Evolutionary conservation across 75 land plant species (phyloP).

Genomic region (Ceratopteris richardii): DNA sequence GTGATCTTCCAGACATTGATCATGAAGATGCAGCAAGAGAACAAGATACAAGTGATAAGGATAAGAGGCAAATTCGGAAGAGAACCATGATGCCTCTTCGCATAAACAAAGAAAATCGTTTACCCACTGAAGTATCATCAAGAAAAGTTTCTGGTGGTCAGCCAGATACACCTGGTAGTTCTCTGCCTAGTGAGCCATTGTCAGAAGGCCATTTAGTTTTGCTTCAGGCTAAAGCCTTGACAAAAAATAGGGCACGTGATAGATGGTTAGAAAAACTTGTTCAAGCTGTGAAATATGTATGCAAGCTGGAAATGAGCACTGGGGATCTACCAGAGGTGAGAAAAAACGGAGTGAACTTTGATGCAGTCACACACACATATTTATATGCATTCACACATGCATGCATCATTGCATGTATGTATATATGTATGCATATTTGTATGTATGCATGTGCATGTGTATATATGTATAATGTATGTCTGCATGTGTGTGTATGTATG

Average conservation of each 20-base stretch:
- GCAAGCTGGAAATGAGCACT: slow-evolving; percentile 19
- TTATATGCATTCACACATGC: too few relatives aligned
- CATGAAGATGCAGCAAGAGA: slow-evolving; percentile 36
- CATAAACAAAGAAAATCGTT: slow-evolving; percentile 46
- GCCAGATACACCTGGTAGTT: slow-evolving; percentile 68
- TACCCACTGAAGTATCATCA: slow-evolving; percentile 5
- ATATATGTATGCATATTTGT: too few relatives aligned
- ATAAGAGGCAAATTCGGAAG: slow-evolving; percentile 34
- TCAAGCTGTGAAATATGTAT: slow-evolving; percentile 43
- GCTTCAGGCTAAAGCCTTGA: slow-evolving; percentile 33
- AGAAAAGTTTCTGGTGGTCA: slow-evolving; percentile 27
- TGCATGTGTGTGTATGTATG: too few relatives aligned
- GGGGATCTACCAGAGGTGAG: slow-evolving; percentile 16
- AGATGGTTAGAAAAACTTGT: slow-evolving; percentile 82
- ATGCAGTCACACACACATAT: too few relatives aligned
- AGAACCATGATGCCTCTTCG: slow-evolving; percentile 50
- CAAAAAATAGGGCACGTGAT: slow-evolving; percentile 70
- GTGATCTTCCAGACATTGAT: slow-evolving; percentile 75
- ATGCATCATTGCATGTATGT: too few relatives aligned
- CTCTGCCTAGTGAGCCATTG: slow-evolving; percentile 17
- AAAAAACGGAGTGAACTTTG: slow-evolving; percentile 7
- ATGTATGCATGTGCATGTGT: too few relatives aligned
- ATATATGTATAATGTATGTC: too few relatives aligned
- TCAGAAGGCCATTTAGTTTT: slow-evolving; percentile 48
- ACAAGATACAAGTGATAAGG: slow-evolving; percentile 32